phyloP scores from a whole-genome alignment of 768 basidiomycete genomes.

The Suillus subalutaceus region DNA sequence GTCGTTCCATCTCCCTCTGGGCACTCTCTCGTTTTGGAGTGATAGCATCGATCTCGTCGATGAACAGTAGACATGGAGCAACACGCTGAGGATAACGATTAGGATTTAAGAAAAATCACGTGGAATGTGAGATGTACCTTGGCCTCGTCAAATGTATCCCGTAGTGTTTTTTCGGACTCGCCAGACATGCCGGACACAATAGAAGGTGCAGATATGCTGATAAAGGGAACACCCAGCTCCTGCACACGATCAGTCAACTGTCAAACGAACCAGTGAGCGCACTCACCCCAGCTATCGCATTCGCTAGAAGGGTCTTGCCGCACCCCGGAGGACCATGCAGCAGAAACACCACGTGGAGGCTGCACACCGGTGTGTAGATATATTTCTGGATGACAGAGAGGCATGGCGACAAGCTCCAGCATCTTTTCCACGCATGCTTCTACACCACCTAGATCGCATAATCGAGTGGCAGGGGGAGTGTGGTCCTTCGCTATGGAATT shows the following conservation, averaged over 20 bases:
- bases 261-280: neutral
- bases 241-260: slow-evolving; percentile 32
- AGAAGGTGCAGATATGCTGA: slow-evolving; percentile 91
- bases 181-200: slow-evolving; percentile 99
- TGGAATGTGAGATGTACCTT: slow-evolving; percentile 54
- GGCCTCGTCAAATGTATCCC: slow-evolving; percentile 97
- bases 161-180: slow-evolving; percentile 94
- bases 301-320: slow-evolving; percentile 92
- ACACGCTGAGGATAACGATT: slow-evolving; percentile 53
- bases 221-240: slow-evolving; percentile 94
- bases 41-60: slow-evolving; percentile 98
- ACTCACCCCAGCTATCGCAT: slow-evolving; percentile 93
- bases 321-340: slow-evolving; percentile 96
- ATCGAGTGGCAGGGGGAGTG: slow-evolving; percentile 70
- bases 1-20: slow-evolving; percentile 96
- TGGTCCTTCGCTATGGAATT: slow-evolving; percentile 46
- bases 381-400: slow-evolving; percentile 92
- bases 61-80: slow-evolving; percentile 92
- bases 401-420: slow-evolving; percentile 96
- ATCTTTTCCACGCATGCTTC: slow-evolving; percentile 87
- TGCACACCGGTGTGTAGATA: slow-evolving; percentile 93
- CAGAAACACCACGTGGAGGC: slow-evolving; percentile 88
- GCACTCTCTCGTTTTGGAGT: slow-evolving; percentile 98
- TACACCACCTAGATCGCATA: slow-evolving; percentile 89
- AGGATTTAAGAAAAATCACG: neutral